phyloP scores from a whole-genome alignment of 805 yeast species.

The Zygotorulaspora chibaensis region DNA sequence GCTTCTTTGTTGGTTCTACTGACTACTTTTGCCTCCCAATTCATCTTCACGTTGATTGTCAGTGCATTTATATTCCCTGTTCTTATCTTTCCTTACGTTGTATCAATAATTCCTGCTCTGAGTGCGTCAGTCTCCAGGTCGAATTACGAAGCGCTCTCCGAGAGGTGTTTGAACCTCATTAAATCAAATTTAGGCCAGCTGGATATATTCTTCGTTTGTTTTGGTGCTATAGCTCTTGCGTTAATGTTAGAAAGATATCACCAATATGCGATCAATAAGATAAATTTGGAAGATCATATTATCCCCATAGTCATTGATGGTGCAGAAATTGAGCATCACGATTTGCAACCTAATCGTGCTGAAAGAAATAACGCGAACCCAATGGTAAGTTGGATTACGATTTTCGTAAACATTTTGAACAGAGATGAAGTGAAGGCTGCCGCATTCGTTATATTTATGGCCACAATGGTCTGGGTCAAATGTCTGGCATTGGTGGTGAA shows the following conservation, averaged over 20 bases:
- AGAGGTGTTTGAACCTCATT: conserved; percentile 4
- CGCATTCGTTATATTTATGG: conserved; percentile 4
- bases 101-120: neutral
- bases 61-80: conserved; percentile 11
- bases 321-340: conserved; percentile 14
- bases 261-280: conserved; percentile 14
- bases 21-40: conserved; percentile 20
- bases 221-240: conserved; percentile 15
- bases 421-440: conserved; percentile 12
- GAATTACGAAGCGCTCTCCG: conserved; percentile 2
- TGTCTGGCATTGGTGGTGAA: conserved; percentile 8
- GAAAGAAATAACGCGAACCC: conserved; percentile 6
- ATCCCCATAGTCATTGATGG: conserved; percentile 14
- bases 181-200: conserved; percentile 11
- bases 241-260: conserved; percentile 18
- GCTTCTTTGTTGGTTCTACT: conserved; percentile 36
- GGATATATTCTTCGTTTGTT: conserved; percentile 22
- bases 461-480: neutral
- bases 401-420: conserved; percentile 6
- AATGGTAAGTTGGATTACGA: conserved; percentile 6
- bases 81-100: neutral
- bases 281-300: conserved; percentile 21
- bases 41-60: conserved; percentile 13
- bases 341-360: conserved; percentile 2
- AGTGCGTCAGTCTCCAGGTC: neutral